Percentiles rank a stretch among this genome's conserved stretches.
Evolutionary conservation across 2,329 filamentous ascomycete genomes (phyloP).

Genomic region (Ceratocystis ficicola): DNA sequence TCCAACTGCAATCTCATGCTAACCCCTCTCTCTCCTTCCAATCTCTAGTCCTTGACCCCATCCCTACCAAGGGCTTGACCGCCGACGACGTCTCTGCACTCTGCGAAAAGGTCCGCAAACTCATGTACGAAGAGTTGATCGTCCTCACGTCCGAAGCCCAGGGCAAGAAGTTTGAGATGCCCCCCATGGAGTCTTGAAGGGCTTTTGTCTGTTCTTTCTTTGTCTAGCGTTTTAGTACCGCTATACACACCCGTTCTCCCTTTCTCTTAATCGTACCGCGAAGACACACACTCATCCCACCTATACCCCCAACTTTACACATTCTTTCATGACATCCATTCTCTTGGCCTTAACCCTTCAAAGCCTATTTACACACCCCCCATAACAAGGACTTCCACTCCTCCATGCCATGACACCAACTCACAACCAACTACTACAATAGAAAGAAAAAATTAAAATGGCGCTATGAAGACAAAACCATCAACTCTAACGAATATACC

Average conservation of each 20-base stretch:
- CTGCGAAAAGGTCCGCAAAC: constrained; percentile 52
- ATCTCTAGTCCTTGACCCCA: constrained; percentile 59
- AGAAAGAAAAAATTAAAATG: too few relatives aligned
- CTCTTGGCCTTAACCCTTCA: too few relatives aligned
- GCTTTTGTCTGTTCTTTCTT: too few relatives aligned
- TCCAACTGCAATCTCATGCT: not conserved
- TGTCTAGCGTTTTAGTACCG: too few relatives aligned
- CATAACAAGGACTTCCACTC: not conserved
- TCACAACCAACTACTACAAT: not conserved
- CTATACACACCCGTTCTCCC: too few relatives aligned
- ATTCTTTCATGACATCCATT: not conserved
- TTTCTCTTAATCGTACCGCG: too few relatives aligned
- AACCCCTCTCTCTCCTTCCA: constrained; percentile 5
- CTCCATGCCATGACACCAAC: not conserved
- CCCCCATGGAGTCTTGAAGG: constrained; percentile 11
- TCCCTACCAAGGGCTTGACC: constrained; percentile 61
- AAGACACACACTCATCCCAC: not conserved
- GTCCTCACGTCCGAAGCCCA: constrained; percentile 41
- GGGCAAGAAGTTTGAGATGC: constrained; percentile 27
- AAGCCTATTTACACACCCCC: too few relatives aligned
- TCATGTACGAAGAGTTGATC: constrained; percentile 60
- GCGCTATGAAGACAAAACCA: not conserved
- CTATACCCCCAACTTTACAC: not conserved
- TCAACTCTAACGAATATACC: not conserved
- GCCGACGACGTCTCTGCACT: constrained; percentile 67